Conservation (phyloP, 2,329 filamentous ascomycete species). For the Trichoderma oligosporum region DNA sequence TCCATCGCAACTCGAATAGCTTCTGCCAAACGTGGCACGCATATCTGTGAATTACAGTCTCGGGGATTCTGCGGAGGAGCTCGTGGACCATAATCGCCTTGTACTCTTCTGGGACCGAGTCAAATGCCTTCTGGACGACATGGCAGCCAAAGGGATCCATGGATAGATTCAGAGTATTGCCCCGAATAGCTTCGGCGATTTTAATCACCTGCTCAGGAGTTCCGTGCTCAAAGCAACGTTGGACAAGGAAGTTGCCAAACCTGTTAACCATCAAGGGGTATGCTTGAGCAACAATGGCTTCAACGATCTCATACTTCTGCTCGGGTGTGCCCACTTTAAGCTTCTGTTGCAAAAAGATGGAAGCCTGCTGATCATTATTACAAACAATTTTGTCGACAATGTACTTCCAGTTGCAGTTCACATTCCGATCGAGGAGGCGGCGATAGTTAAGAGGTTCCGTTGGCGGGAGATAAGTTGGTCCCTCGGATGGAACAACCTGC, state of each 20-base stretch:
- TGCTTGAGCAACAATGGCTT: slow-evolving; percentile 90
- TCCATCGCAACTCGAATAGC: slow-evolving; percentile 96
- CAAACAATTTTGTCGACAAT: slow-evolving; percentile 99
- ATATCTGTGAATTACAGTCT: slow-evolving; percentile 97
- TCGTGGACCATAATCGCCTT: slow-evolving; percentile 99
- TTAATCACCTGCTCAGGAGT: slow-evolving; percentile 90
- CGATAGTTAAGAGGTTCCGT: slow-evolving; percentile 95
- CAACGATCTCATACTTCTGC: slow-evolving; percentile 96
- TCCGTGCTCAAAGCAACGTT: slow-evolving; percentile 98
- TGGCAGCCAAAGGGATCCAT: slow-evolving; percentile 99
- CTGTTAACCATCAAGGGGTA: slow-evolving; percentile 97
- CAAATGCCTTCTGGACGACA: slow-evolving; percentile 97
- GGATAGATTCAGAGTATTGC: slow-evolving; percentile 87
- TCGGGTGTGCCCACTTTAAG: slow-evolving; percentile 93
- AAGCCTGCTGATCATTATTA: slow-evolving; percentile 98
- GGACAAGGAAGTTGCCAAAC: slow-evolving; percentile 97
- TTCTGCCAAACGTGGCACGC: slow-evolving; percentile 99
- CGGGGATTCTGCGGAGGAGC: slow-evolving; percentile 86
- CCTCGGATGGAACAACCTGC: slow-evolving; percentile 50
- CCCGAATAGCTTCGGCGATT: slow-evolving; percentile 90
- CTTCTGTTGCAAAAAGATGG: slow-evolving; percentile 98
- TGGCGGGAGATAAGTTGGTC: slow-evolving; percentile 76
- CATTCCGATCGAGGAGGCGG: slow-evolving; percentile 87
- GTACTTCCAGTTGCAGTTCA: slow-evolving; percentile 98
- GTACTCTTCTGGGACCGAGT: slow-evolving; percentile 94